Conservation (phyloP, 257 asterid genomes). For the Gentiana macrophylla region DNA sequence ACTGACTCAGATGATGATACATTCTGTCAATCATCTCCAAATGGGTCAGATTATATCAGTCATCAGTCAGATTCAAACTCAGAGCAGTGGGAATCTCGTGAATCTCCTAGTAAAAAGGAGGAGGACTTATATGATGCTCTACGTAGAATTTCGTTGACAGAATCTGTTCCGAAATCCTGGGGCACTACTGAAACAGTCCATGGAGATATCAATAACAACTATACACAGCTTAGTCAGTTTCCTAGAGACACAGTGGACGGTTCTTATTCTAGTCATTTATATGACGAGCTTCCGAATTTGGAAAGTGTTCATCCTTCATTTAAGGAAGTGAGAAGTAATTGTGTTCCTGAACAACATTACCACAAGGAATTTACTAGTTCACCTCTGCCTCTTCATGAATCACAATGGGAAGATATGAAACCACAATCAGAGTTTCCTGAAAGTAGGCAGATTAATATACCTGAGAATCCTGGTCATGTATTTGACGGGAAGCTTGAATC, state of each 20-base stretch:
- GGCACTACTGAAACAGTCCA: conserved; percentile 27
- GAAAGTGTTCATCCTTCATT: conserved; percentile 31
- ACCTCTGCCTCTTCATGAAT: conserved; percentile 72
- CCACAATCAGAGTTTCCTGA: conserved; percentile 24
- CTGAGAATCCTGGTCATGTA: conserved; percentile 27
- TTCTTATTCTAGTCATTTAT: conserved; percentile 36
- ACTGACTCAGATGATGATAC: conserved; percentile 87
- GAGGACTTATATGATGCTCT: conserved; percentile 55
- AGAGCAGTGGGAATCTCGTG: conserved; percentile 77
- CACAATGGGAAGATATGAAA: conserved; percentile 37
- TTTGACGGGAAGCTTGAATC: conserved; percentile 32
- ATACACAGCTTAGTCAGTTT: conserved; percentile 26
- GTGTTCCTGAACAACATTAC: conserved; percentile 22
- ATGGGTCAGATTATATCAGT: conserved; percentile 59
- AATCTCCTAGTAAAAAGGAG: conserved; percentile 56
- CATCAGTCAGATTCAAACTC: conserved; percentile 65
- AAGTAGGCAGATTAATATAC: conserved; percentile 13
- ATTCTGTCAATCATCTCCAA: conserved; percentile 77
- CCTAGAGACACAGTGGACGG: conserved; percentile 28
- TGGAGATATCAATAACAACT: conserved; percentile 21
- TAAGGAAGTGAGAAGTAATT: conserved; percentile 26
- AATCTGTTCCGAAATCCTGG: conserved; percentile 37
- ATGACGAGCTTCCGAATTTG: conserved; percentile 58
- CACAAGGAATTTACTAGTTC: conserved; percentile 22
- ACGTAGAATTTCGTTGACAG: conserved; percentile 53